phyloP scores from a whole-genome alignment of 192 early-diverging fungal genomes.

The Umbelopsis ramanniana region DNA sequence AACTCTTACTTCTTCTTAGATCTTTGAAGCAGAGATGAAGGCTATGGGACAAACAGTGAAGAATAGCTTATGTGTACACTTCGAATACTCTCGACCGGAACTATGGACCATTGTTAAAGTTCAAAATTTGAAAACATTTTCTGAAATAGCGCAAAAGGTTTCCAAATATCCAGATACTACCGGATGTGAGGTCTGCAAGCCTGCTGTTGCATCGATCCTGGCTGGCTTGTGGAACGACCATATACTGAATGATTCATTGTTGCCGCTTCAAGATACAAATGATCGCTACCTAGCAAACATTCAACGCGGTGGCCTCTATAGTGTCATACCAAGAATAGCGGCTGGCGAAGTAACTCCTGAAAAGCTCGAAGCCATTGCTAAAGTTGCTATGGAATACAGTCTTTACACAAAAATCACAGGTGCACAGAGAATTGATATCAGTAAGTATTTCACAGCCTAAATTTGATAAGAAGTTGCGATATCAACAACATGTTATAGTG shows the following conservation, averaged over 20 bases:
- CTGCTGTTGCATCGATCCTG: conserved; percentile 64
- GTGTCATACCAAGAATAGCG: conserved; percentile 65
- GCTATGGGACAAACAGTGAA: conserved; percentile 56
- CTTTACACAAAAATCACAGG: conserved; percentile 75
- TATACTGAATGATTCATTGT: conserved; percentile 51
- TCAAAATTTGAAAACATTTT: conserved; percentile 56
- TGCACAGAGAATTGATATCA: conserved; percentile 71
- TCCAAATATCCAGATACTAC: conserved; percentile 44
- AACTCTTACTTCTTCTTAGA: conserved; percentile 45
- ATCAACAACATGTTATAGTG: background rate
- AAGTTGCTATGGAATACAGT: conserved; percentile 65
- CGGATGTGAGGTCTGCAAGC: conserved; percentile 69
- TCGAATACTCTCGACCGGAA: conserved; percentile 60
- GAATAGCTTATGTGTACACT: conserved; percentile 64
- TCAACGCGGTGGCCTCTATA: conserved; percentile 69
- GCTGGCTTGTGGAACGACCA: conserved; percentile 70
- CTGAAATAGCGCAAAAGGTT: conserved; percentile 50
- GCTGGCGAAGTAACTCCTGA: conserved; percentile 74
- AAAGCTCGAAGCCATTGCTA: conserved; percentile 59
- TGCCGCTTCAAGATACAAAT: conserved; percentile 69
- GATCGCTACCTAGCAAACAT: conserved; percentile 73
- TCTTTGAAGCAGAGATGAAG: conserved; percentile 66
- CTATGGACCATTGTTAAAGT: conserved; percentile 66
- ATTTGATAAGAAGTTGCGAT: background rate
- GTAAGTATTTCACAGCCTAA: conserved; percentile 24